phyloP scores from a whole-genome alignment of 1,284 basidiomycete genomes.

The Irpex sp. region DNA sequence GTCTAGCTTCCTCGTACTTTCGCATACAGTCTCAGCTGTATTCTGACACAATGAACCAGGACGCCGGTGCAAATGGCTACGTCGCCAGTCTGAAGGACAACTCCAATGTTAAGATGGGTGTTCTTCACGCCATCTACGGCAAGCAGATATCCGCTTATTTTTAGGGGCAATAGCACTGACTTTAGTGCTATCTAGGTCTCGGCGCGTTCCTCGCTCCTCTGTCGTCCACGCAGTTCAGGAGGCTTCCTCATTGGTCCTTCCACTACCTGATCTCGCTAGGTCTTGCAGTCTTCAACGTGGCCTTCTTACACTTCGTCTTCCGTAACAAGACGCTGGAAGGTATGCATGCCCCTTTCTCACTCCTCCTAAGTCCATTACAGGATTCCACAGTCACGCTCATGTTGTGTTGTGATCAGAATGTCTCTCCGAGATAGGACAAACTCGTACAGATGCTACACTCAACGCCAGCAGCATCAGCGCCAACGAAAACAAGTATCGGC shows the following conservation, averaged over 20 bases:
- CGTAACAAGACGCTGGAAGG: constrained; percentile 48
- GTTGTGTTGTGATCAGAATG: constrained; percentile 20
- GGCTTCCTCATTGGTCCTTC: constrained; percentile 48
- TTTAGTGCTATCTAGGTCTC: constrained; percentile 35
- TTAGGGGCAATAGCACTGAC: too few relatives aligned
- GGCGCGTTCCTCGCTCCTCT: constrained; percentile 60
- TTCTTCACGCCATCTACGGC: constrained; percentile 49
- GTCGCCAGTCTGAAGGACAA: constrained; percentile 43
- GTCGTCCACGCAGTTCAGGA: constrained; percentile 57
- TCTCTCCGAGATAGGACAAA: constrained; percentile 29
- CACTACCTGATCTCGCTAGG: constrained; percentile 61
- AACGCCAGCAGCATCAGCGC: neutral
- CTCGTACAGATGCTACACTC: constrained; percentile 9
- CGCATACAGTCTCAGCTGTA: neutral
- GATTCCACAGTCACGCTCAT: too few relatives aligned
- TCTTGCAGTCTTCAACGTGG: constrained; percentile 42
- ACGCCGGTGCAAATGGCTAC: constrained; percentile 54
- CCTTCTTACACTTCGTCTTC: constrained; percentile 44
- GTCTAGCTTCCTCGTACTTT: neutral
- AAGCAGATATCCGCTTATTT: neutral
- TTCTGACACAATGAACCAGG: constrained; percentile 20
- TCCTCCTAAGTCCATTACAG: too few relatives aligned
- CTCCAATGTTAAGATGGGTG: constrained; percentile 51
- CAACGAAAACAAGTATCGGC: constrained; percentile 30
- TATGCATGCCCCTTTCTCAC: too few relatives aligned